Evolutionary conservation across 176 grass and related monocot species (phyloP).

Genomic region (Puccinellia tenuiflora): DNA sequence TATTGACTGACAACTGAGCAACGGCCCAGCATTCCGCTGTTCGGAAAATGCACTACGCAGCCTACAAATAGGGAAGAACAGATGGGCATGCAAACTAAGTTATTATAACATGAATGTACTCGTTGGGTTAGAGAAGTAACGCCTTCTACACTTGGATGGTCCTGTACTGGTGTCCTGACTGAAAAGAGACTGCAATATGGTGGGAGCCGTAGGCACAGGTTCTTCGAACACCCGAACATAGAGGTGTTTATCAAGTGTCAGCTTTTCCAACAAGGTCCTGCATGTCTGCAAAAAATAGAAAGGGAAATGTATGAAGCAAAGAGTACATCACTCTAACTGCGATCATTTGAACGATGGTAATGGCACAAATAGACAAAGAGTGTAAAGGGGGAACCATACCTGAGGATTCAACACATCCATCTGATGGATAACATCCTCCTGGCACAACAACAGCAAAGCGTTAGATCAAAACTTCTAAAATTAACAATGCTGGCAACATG

Average conservation of each 20-base stretch:
- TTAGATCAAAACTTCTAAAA: neutral
- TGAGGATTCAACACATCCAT: slow-evolving; percentile 94
- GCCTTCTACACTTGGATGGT: slow-evolving; percentile 33
- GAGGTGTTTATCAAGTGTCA: slow-evolving; percentile 51
- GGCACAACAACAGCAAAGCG: slow-evolving; percentile 23
- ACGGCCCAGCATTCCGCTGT: too few relatives aligned
- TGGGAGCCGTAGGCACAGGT: slow-evolving; percentile 38
- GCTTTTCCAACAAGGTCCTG: slow-evolving; percentile 63
- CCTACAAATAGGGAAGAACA: neutral
- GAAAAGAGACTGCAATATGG: slow-evolving; percentile 51
- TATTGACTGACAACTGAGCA: too few relatives aligned
- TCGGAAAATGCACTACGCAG: neutral
- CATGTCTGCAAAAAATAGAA: slow-evolving; percentile 53
- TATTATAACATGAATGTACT: slow-evolving; percentile 36
- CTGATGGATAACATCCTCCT: slow-evolving; percentile 77
- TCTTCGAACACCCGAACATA: slow-evolving; percentile 39
- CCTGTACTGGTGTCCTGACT: neutral
- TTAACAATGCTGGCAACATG: neutral
- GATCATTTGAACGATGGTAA: neutral
- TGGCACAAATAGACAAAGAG: neutral
- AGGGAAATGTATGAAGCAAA: neutral
- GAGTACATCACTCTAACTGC: neutral
- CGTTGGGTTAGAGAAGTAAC: slow-evolving; percentile 70
- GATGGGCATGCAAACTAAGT: neutral
- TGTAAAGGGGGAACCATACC: slow-evolving; percentile 32